phyloP scores from a whole-genome alignment of 228 moss, liverwort and hornwort genomes.

The Sphagnum magellanicum region DNA sequence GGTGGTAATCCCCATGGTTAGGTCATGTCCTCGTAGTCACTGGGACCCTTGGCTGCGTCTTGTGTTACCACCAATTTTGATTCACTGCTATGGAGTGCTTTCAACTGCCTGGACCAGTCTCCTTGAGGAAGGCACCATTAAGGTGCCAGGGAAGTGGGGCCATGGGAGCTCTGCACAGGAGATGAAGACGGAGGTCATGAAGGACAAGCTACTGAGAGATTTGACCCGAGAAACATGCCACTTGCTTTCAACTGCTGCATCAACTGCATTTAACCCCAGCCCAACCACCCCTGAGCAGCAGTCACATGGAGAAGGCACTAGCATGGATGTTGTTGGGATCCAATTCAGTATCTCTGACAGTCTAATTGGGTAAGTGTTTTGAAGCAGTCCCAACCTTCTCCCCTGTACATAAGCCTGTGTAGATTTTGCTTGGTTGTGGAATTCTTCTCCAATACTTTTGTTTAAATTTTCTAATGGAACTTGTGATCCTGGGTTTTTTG shows the following conservation, averaged over 20 bases:
- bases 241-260: constrained; percentile 68
- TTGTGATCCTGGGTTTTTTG: too few species aligned
- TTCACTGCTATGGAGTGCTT: constrained; percentile 65
- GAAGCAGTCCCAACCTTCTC: too few species aligned
- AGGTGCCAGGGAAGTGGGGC: constrained; percentile 58
- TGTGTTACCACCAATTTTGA: constrained; percentile 67
- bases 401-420: too few species aligned
- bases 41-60: constrained; percentile 80
- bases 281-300: constrained; percentile 40
- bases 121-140: constrained; percentile 69
- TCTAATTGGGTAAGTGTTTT: constrained; percentile 30
- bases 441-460: too few species aligned
- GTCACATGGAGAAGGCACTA: constrained; percentile 44
- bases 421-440: too few species aligned
- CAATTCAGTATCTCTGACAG: constrained; percentile 39
- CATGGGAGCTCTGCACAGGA: constrained; percentile 59
- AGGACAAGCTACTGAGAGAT: constrained; percentile 88
- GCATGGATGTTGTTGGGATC: constrained; percentile 41
- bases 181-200: constrained; percentile 84
- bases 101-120: constrained; percentile 74
- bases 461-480: too few species aligned
- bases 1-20: constrained; percentile 69
- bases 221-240: constrained; percentile 86
- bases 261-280: constrained; percentile 59
- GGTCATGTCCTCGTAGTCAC: constrained; percentile 53